Conservation (phyloP, 139 green algal genomes). For the Pseudopediastrum boryanum region DNA sequence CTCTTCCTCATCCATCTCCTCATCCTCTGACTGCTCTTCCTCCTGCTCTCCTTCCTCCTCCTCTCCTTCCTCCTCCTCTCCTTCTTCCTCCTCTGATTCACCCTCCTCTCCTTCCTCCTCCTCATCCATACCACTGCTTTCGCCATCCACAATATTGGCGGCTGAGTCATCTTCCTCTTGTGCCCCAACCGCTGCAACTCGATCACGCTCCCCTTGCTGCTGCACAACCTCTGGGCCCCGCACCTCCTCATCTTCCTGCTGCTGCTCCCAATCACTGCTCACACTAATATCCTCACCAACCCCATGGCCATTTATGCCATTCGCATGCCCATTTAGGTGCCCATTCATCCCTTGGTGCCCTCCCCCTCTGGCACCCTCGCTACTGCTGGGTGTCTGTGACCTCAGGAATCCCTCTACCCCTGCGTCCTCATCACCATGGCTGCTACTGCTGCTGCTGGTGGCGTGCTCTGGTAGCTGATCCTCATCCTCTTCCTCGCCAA, state of each 20-base stretch:
- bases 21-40: not conserved
- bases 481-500: constrained; percentile 3
- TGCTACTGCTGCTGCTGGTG: constrained; percentile 1
- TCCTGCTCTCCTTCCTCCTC: not conserved
- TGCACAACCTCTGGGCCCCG: constrained; percentile 1
- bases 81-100: not conserved
- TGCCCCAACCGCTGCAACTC: not conserved
- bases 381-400: no score
- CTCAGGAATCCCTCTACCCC: no score
- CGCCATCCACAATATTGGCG: not conserved
- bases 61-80: not conserved
- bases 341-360: no score
- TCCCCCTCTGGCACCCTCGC: no score
- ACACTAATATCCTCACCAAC: not conserved
- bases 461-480: not conserved
- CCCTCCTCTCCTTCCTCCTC: not conserved
- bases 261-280: not conserved
- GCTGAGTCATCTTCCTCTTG: not conserved
- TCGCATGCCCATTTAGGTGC: no score
- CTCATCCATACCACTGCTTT: not conserved
- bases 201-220: constrained; percentile 17
- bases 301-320: no score
- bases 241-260: constrained; percentile 7
- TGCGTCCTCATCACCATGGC: not conserved
- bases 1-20: not conserved